Conservation (phyloP, 805 yeast species). For the Kurtzmaniella fragi region DNA sequence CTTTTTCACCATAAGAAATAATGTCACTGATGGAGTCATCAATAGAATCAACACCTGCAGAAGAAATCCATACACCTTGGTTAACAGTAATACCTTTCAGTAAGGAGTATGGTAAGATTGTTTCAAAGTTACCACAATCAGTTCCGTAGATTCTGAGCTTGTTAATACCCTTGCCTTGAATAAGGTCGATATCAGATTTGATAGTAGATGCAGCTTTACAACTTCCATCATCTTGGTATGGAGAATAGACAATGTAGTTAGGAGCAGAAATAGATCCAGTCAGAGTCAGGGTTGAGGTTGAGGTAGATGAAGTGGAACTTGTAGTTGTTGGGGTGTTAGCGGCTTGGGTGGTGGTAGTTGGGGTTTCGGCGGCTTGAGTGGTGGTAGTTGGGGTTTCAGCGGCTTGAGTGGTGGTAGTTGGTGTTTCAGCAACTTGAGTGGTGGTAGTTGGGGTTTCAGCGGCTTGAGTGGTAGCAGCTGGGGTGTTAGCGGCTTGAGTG, state of each 20-base stretch:
- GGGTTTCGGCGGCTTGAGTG: conserved; percentile 19
- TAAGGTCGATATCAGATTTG: conserved; percentile 50
- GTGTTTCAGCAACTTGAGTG: conserved; percentile 7
- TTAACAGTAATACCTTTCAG: conserved; percentile 64
- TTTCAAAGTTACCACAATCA: conserved; percentile 69
- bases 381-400: conserved; percentile 11
- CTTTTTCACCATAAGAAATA: conserved; percentile 42
- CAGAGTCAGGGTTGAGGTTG: conserved; percentile 9
- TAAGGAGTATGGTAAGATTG: conserved; percentile 58
- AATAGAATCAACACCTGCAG: conserved; percentile 63
- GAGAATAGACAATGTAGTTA: conserved; percentile 66
- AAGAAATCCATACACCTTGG: conserved; percentile 82
- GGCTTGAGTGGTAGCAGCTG: conserved; percentile 9
- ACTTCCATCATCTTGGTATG: conserved; percentile 61
- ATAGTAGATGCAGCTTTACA: conserved; percentile 63
- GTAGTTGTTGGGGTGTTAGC: conserved; percentile 8
- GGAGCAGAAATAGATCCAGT: conserved; percentile 38
- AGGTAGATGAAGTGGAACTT: conserved; percentile 9
- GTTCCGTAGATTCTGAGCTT: conserved; percentile 79
- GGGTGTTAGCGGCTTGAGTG: conserved; percentile 8
- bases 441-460: conserved; percentile 9
- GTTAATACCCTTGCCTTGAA: conserved; percentile 56
- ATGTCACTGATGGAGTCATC: conserved; percentile 53
- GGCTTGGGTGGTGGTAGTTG: conserved; percentile 13
- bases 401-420: conserved; percentile 4